phyloP scores from a whole-genome alignment of 495 filamentous ascomycete genomes.

The Aspergillus bertholletiae region DNA sequence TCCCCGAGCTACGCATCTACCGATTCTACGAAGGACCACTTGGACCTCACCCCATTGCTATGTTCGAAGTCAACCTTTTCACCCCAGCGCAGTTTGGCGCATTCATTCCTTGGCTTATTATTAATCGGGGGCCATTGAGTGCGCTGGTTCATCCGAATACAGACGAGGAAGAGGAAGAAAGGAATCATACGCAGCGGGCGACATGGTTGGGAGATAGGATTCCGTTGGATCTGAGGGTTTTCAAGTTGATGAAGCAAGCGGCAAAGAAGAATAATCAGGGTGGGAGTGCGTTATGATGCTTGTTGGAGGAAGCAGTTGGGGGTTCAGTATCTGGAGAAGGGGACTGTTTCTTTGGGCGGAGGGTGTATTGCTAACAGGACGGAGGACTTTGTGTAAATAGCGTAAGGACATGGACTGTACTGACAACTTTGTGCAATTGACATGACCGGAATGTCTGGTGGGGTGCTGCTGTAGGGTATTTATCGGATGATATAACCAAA shows the following conservation, averaged over 20 bases:
- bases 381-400: neutral
- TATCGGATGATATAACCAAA: neutral
- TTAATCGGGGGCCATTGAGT: conserved; percentile 78
- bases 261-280: conserved; percentile 19
- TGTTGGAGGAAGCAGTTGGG: no score
- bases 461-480: conserved; percentile 4
- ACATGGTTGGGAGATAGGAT: conserved; percentile 80
- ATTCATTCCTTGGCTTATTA: conserved; percentile 79
- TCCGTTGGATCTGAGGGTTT: conserved; percentile 62
- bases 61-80: conserved; percentile 90
- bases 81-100: conserved; percentile 85
- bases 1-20: conserved; percentile 86
- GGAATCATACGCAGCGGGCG: conserved; percentile 73
- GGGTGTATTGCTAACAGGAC: neutral
- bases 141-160: conserved; percentile 84
- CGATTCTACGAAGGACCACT: conserved; percentile 70
- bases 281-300: neutral
- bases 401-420: neutral
- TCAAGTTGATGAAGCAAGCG: conserved; percentile 44
- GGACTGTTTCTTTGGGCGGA: neutral
- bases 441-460: neutral
- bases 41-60: conserved; percentile 78
- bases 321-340: no score
- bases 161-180: conserved; percentile 45
- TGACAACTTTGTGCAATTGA: neutral